These are phyloP conservation scores for Auricularia cornea DNA, from an alignment of 768 basidiomycete genomes.

Conservation along the genomic window DNA sequence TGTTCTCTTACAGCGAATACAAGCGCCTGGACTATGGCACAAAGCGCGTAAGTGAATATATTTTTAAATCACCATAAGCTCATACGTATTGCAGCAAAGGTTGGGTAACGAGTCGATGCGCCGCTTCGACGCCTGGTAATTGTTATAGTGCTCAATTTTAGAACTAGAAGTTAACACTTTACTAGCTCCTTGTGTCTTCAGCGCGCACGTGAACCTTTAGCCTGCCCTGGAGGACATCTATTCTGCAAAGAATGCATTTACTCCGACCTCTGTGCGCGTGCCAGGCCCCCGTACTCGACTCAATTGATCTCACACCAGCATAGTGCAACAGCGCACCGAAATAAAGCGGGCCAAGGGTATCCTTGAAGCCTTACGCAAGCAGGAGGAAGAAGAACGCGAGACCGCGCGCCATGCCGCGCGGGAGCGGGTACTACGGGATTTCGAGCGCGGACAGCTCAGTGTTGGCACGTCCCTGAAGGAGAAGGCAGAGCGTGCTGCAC, in stretches of 20 bases:
- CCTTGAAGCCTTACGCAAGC: conserved; percentile 62
- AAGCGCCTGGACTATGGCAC: conserved; percentile 81
- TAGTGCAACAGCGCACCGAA: conserved; percentile 83
- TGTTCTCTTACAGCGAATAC: conserved; percentile 85
- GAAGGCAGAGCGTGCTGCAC: conserved; percentile 6
- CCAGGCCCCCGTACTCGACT: neutral
- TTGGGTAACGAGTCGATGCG: conserved; percentile 91
- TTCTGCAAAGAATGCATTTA: conserved; percentile 96
- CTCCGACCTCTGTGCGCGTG: conserved; percentile 63
- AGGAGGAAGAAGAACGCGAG: conserved; percentile 74
- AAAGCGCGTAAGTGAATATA: conserved; percentile 44
- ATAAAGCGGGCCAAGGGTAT: conserved; percentile 85
- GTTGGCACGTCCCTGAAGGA: conserved; percentile 8
- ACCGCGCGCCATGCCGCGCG: conserved; percentile 65
- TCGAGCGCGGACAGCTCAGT: neutral
- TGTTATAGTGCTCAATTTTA: neutral
- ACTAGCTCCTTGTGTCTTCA: conserved; percentile 65
- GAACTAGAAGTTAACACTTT: neutral
- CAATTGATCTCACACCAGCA: conserved; percentile 10
- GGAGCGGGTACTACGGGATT: conserved; percentile 62
- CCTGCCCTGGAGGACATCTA: conserved; percentile 79
- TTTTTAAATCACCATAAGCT: neutral
- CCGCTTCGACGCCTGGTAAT: conserved; percentile 71
- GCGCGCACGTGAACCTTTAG: conserved; percentile 71
- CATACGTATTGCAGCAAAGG: conserved; percentile 42